These are phyloP conservation scores for Aspergillus fischeri DNA, from an alignment of 2,329 filamentous ascomycete genomes.

Conservation along the genomic window DNA sequence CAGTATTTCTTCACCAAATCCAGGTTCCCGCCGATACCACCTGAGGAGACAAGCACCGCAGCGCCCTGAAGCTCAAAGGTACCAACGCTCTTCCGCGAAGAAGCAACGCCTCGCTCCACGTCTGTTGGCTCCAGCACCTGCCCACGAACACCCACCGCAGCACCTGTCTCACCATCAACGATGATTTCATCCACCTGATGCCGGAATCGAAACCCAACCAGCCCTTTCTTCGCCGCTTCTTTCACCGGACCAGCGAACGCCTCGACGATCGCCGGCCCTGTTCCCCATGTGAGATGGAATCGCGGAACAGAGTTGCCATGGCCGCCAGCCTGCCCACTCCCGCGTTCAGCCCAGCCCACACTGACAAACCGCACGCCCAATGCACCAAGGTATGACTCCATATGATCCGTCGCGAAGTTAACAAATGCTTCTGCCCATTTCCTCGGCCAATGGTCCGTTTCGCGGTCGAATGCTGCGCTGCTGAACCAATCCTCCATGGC, in stretches of 20 bases:
- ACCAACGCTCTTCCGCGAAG: slow-evolving; percentile 44
- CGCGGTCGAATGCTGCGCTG: slow-evolving; percentile 56
- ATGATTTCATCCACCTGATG: slow-evolving; percentile 57
- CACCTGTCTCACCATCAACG: slow-evolving; percentile 47
- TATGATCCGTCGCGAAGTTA: slow-evolving; percentile 56
- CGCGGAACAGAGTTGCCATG: slow-evolving; percentile 61
- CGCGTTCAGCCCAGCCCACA: slow-evolving; percentile 61
- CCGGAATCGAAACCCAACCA: slow-evolving; percentile 54
- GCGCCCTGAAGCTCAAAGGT: slow-evolving; percentile 53
- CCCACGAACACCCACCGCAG: slow-evolving; percentile 52
- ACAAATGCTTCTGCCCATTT: slow-evolving; percentile 63
- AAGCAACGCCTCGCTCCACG: slow-evolving; percentile 49
- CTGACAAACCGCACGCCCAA: slow-evolving; percentile 52
- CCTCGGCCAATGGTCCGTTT: slow-evolving; percentile 54
- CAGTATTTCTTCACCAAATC: slow-evolving; percentile 56
- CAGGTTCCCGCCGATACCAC: slow-evolving; percentile 60
- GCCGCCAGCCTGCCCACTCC: slow-evolving; percentile 52
- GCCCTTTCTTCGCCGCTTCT: slow-evolving; percentile 49
- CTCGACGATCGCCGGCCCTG: slow-evolving; percentile 57
- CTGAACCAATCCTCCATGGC: slow-evolving; percentile 58
- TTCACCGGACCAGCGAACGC: slow-evolving; percentile 55
- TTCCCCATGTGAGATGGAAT: slow-evolving; percentile 62
- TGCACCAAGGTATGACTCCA: slow-evolving; percentile 56
- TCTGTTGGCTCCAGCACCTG: slow-evolving; percentile 51
- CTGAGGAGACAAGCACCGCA: slow-evolving; percentile 53